Conservation (phyloP, 2,329 filamentous ascomycete genomes). For the Phialocephala sp. region DNA sequence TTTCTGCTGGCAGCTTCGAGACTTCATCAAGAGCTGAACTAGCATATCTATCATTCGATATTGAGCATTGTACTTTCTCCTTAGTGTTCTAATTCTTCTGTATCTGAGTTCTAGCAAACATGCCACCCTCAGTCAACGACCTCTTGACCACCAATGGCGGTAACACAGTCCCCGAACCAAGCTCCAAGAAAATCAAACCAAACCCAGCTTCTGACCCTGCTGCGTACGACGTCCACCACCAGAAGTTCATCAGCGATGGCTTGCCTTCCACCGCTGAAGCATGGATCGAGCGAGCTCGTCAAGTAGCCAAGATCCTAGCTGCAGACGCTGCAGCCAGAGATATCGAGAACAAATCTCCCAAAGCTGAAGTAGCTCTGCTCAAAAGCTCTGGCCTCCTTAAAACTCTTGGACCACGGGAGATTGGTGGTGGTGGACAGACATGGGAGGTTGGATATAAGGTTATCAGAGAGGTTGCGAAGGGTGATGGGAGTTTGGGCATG, state of each 20-base stretch:
- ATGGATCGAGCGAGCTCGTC: constrained; percentile 55
- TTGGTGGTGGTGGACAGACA: constrained; percentile 57
- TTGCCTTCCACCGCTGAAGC: constrained; percentile 48
- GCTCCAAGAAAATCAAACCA: constrained; percentile 19
- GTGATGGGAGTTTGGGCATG: constrained; percentile 70
- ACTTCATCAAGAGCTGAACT: constrained; percentile 1
- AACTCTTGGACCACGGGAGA: constrained; percentile 54
- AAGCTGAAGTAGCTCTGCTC: constrained; percentile 55
- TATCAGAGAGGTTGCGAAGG: constrained; percentile 67
- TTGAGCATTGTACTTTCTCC: background rate
- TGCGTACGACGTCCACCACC: constrained; percentile 48
- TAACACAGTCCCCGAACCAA: constrained; percentile 5
- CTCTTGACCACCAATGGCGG: background rate
- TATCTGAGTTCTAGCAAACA: constrained; percentile 3
- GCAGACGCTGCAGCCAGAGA: constrained; percentile 55
- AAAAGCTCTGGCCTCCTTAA: constrained; percentile 58
- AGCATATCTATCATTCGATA: background rate
- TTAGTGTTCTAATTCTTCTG: background rate
- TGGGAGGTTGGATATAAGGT: constrained; percentile 63
- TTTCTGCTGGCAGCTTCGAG: background rate
- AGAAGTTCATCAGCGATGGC: constrained; percentile 43
- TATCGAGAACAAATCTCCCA: constrained; percentile 57
- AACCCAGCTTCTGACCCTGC: constrained; percentile 44
- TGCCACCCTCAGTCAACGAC: constrained; percentile 21
- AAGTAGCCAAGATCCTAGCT: constrained; percentile 55